phyloP scores from a whole-genome alignment of 192 early-diverging fungal species.

The Paraglomus occultum region DNA sequence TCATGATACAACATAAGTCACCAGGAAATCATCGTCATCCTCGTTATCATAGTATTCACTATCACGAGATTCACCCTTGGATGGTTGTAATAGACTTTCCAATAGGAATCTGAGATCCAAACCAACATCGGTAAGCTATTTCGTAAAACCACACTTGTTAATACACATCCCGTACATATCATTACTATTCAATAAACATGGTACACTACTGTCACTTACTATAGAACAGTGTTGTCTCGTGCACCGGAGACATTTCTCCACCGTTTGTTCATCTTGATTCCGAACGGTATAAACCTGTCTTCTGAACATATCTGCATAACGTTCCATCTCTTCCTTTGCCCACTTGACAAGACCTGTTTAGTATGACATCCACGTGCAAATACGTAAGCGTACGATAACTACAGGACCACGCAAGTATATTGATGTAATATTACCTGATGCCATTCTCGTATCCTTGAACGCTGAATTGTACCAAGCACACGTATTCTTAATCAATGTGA shows the following conservation, averaged over 20 bases:
- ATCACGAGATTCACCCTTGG: no score
- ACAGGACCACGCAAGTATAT: background rate
- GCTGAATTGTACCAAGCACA: slow-evolving; percentile 94
- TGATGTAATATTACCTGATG: slow-evolving; percentile 59
- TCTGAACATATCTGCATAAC: slow-evolving; percentile 70
- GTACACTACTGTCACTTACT: background rate
- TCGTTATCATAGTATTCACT: no score
- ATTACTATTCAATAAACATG: no score
- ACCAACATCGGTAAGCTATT: slow-evolving; percentile 18
- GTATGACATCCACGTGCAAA: no score
- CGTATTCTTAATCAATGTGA: slow-evolving; percentile 89
- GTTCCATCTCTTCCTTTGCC: slow-evolving; percentile 82
- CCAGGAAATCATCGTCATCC: no score
- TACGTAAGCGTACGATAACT: background rate
- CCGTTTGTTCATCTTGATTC: background rate
- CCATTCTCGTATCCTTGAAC: slow-evolving; percentile 86
- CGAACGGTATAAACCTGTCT: slow-evolving; percentile 24
- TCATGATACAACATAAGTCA: no score
- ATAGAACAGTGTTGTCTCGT: slow-evolving; percentile 26
- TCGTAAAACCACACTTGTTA: no score
- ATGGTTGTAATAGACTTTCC: slow-evolving; percentile 7
- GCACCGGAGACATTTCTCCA: slow-evolving; percentile 12
- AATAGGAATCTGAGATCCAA: slow-evolving; percentile 27
- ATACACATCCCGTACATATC: no score
- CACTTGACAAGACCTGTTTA: slow-evolving; percentile 82